These are phyloP conservation scores for Mytilinidion resinicola DNA, from an alignment of 495 filamentous ascomycete species.

Conservation along the genomic window DNA sequence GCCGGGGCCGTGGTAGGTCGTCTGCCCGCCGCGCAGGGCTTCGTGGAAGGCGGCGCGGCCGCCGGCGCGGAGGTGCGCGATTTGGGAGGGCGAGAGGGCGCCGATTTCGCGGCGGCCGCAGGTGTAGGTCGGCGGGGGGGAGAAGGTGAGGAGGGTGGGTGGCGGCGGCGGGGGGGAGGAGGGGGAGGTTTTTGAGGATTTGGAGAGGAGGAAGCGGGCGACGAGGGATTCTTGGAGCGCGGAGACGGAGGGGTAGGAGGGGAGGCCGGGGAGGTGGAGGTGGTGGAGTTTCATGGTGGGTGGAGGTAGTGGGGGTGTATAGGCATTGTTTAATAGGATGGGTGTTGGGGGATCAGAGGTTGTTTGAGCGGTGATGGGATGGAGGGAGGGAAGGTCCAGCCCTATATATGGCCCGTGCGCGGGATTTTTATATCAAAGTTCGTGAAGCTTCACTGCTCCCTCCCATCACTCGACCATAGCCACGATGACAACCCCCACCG, in stretches of 20 bases:
- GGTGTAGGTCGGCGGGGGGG: constrained; percentile 68
- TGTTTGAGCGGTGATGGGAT: background rate
- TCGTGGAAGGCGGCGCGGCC: constrained; percentile 56
- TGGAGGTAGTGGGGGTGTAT: background rate
- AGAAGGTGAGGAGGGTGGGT: constrained; percentile 71
- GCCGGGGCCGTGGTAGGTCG: constrained; percentile 92
- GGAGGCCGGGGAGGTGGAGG: constrained; percentile 59
- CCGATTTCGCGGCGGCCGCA: constrained; percentile 75
- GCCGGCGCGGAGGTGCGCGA: constrained; percentile 35
- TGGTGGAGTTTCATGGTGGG: constrained; percentile 49
- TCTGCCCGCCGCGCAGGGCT: constrained; percentile 78
- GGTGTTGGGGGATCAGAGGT: background rate
- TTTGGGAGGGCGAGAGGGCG: constrained; percentile 45
- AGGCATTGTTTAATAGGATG: background rate
- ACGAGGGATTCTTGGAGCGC: constrained; percentile 42
- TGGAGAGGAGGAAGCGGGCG: constrained; percentile 42
- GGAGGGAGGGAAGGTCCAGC: too few species aligned
- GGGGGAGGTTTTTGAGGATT: constrained; percentile 31
- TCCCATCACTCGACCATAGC: too few species aligned
- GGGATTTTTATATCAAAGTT: too few species aligned
- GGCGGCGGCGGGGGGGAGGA: constrained; percentile 37
- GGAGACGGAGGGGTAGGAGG: constrained; percentile 38
- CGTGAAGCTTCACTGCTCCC: too few species aligned
- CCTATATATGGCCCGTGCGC: too few species aligned
- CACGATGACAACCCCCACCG: too few species aligned